Evolutionary conservation across 2,329 filamentous ascomycete genomes (phyloP), one percentile per base, ranked within the genome.

Genomic region (Ramularia collo-cygni): DNA sequence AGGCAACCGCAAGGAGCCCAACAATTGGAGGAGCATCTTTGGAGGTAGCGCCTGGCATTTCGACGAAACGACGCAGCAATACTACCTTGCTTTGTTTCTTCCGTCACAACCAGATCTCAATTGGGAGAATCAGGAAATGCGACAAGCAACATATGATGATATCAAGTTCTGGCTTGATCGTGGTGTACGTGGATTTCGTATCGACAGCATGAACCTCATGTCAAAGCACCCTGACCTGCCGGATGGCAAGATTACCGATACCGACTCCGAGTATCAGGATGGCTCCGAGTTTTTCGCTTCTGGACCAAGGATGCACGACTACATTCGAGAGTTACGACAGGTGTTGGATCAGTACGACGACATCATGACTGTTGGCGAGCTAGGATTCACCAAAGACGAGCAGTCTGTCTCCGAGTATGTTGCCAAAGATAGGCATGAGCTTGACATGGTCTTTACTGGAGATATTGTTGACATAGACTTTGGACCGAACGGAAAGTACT

Each of bases 391-490:
- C 41, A 55, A 60, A 66, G 6, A 68, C 70, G 9, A 24, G 27
- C 29, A 35, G 12, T 35, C 37, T 7, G 44, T 44, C 12, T 37
- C 37, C 15, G 29, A 65, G 13, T 67, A 66, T 4, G 77, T 83
- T 2, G 68, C 68, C 4, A 69, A 66, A 27, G 17, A 44, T 17
- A 67, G 75, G 8, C 67, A 70, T 24, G 78, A 84, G 55, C 60
- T 83, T 35, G 79, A 75, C 56, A 83, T 84, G 77, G 79, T 84
- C 36, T 83, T 85, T 60, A 74, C 81, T 50, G 84, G 84, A 55
- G 79, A 84, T 40, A 65, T 76, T n/a, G 66, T 75, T 45, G 65
- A 71, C 28, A 50, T 75, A 24, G 72, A 75, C 21, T 41, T 45
- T 41, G 60, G 74, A 13, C 69, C 74, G 3, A 41, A 41, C 1